A percentile compares a stretch with the other conserved stretches of the same genome.
phyloP scores from a whole-genome alignment of 2,329 filamentous ascomycete species.

The Coleophoma crateriformis region DNA sequence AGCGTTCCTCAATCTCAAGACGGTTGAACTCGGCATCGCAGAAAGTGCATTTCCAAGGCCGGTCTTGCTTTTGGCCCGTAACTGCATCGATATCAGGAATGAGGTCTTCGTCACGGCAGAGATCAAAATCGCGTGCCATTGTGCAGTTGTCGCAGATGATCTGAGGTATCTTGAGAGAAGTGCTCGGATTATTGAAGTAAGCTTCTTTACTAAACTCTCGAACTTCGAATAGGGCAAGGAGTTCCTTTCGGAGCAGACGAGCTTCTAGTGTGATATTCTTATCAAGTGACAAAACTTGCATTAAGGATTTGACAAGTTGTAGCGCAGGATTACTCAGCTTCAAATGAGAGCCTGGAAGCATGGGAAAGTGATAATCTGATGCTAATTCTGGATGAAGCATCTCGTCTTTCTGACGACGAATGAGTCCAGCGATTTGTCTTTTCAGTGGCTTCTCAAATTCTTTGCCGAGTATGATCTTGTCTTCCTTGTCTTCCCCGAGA shows the following conservation, averaged over 20 bases:
- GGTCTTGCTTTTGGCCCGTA: constrained; percentile 4
- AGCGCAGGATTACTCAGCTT: constrained; percentile 68
- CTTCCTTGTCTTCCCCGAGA: constrained; percentile 53
- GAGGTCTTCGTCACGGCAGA: constrained; percentile 84
- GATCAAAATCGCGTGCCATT: constrained; percentile 79
- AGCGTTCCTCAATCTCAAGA: constrained; percentile 75
- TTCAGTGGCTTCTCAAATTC: constrained; percentile 84
- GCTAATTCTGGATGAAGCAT: constrained; percentile 84
- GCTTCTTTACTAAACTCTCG: constrained; percentile 88
- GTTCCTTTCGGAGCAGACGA: constrained; percentile 79
- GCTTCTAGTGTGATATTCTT: constrained; percentile 88
- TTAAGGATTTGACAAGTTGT: constrained; percentile 86
- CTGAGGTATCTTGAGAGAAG: constrained; percentile 66
- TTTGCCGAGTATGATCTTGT: constrained; percentile 66
- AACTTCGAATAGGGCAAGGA: constrained; percentile 86
- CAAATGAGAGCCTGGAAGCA: constrained; percentile 67
- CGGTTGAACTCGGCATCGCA: constrained; percentile 73
- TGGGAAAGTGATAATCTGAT: constrained; percentile 79
- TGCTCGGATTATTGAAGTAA: constrained; percentile 81
- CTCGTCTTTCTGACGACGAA: constrained; percentile 82
- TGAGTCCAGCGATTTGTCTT: constrained; percentile 77
- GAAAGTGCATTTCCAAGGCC: constrained; percentile 68
- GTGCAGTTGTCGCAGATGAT: constrained; percentile 89
- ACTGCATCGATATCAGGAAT: constrained; percentile 40
- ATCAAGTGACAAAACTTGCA: constrained; percentile 87